Evolutionary conservation across 1,284 basidiomycete species (phyloP), one percentile per base, ranked within the genome.

Genomic region (Ustilago lituana): DNA sequence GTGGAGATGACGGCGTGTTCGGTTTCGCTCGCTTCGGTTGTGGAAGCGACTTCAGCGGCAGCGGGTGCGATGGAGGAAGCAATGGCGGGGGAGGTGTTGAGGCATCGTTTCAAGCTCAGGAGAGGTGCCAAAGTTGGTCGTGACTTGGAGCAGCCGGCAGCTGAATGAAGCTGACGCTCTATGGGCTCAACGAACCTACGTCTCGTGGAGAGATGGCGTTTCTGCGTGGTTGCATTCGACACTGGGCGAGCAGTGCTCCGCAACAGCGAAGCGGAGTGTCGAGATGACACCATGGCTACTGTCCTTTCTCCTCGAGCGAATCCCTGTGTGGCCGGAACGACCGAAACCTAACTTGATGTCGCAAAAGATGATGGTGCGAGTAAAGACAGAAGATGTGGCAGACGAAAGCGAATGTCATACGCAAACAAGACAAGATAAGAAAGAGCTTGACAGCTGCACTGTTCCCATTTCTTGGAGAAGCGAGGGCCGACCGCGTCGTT

Each of bases 1-100:
- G 71, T 68, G 2, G 62, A 68, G 47, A 97, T 94, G 64, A 96
- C 94, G 0, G 93, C 94, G 85, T 96, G 93, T 57, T 93, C 90
- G n/a, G 87, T 68, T 39, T 68, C 60, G 38, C n/a, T 57, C 4
- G 51, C 38, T 32, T 53, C 48, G 35, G 37, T 44, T 7, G 47
- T 19, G 4, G 62, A 26, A 2, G 45, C 48, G 12, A 20, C 35
- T 17, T 20, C 17, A 8, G 44, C 17, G 26, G 51, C n/a, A n/a
- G n/a, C n/a, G 20, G 62, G n/a, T 2, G 35, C 12, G 2, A 47
- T 12, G 5, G 55, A 44, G 6, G 50, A 55, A n/a, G 40, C 15
- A n/a, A 23, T 15, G 1, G 23, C 5, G 0, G 11, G 38, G 2
- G 43, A 55, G 29, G 35, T 55, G 52, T 56, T 43, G 14, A 66